phyloP scores from a whole-genome alignment of 306 rosid genomes.

The Cicer arietinum region DNA sequence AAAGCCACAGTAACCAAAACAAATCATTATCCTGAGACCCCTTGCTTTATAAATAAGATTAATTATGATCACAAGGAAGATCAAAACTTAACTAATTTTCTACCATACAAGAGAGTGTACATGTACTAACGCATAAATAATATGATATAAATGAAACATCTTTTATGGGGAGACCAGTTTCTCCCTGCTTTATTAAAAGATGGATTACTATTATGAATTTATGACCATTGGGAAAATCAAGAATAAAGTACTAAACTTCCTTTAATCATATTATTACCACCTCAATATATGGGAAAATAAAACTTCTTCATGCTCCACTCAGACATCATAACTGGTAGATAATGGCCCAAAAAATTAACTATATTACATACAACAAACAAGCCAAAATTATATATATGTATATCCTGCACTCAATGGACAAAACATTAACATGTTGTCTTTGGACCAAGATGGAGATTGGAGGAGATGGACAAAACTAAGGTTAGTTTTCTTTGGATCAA shows the following conservation, averaged over 20 bases:
- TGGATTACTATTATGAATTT: neutral
- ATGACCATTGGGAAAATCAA: slow-evolving; percentile 29
- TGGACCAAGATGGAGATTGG: slow-evolving; percentile 23
- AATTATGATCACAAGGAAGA: slow-evolving; percentile 14
- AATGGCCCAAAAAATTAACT: slow-evolving; percentile 37
- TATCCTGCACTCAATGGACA: slow-evolving; percentile 37
- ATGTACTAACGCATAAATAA: neutral
- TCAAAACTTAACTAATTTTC: slow-evolving; percentile 1
- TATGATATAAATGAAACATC: neutral
- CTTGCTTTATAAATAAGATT: slow-evolving; percentile 10
- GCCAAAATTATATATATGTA: slow-evolving; percentile 2
- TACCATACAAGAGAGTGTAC: neutral
- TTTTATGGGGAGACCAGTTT: slow-evolving; percentile 8
- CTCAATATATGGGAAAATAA: slow-evolving; percentile 39
- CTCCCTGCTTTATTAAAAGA: slow-evolving; percentile 4
- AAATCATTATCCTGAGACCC: neutral
- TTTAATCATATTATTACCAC: slow-evolving; percentile 24
- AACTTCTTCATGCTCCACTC: slow-evolving; percentile 42
- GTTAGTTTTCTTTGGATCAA: slow-evolving; percentile 41
- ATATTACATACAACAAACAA: slow-evolving; percentile 45
- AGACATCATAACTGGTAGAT: slow-evolving; percentile 32
- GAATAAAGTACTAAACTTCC: neutral
- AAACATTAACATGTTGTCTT: slow-evolving; percentile 35
- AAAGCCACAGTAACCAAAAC: neutral
- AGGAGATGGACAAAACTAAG: slow-evolving; percentile 4